phyloP scores from a whole-genome alignment of 805 yeast species.

The Candida incommunis region DNA sequence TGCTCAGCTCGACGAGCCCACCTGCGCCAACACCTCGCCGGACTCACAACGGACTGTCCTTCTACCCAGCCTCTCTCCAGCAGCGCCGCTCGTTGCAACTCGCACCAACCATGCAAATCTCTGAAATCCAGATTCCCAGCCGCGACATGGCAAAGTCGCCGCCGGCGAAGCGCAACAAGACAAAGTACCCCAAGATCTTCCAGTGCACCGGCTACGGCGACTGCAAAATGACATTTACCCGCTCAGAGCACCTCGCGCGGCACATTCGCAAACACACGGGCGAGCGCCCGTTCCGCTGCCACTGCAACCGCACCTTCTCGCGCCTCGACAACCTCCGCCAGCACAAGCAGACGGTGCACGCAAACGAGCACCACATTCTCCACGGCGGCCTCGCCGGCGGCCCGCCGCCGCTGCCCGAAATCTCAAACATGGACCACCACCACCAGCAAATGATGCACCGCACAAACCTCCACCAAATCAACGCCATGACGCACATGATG shows the following conservation, averaged over 20 bases:
- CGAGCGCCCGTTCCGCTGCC: conserved; percentile 83
- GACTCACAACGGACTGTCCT: neutral
- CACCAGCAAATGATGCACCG: neutral
- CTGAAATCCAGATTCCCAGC: neutral
- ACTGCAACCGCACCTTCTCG: conserved; percentile 61
- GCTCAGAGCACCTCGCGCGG: conserved; percentile 85
- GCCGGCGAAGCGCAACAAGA: conserved; percentile 1
- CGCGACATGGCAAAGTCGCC: conserved; percentile 1
- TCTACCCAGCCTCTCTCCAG: neutral
- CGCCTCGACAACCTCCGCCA: conserved; percentile 81
- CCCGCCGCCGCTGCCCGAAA: neutral
- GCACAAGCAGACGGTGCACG: conserved; percentile 78
- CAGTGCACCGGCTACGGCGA: conserved; percentile 79
- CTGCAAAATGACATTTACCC: conserved; percentile 76
- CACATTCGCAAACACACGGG: conserved; percentile 92
- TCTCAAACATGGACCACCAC: neutral
- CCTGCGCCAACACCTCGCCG: neutral
- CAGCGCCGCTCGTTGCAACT: no score
- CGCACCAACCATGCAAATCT: neutral
- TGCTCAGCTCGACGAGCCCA: no score
- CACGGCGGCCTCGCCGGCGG: neutral
- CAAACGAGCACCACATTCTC: conserved; percentile 26
- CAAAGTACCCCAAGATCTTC: conserved; percentile 33
- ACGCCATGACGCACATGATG: neutral
- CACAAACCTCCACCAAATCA: neutral